Evolutionary conservation across 169 alveolate genomes (phyloP), one percentile per base, ranked within the genome.

Genomic region (Besnoitia besnoiti): DNA sequence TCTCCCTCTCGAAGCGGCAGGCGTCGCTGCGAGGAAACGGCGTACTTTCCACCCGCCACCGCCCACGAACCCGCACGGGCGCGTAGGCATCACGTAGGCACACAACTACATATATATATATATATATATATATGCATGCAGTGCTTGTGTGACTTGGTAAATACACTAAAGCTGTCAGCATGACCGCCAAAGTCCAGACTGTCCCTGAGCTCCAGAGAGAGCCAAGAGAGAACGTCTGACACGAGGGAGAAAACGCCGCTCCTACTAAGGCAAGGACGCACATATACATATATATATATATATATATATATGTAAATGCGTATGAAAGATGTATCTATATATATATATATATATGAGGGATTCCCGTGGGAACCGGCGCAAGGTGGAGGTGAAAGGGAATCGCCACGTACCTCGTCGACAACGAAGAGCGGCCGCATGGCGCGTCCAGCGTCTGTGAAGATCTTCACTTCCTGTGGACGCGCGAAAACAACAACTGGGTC

Each of bases 361-460:
- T 49, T 49, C 21, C 30, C 8, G 61, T 50, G 61, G 10, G n/a
- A n/a, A 0, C 21, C 61, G 21, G 10, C 61, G 61, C 61, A 50
- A 24, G 61, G 30, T 50, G 35, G 30, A 33, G 30, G 73, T 7
- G 46, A 37, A 8, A 37, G 47, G 40, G 19, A 55, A 42, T 30
- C 33, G n/a, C 55, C 24, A 35, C 94, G 44, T 33, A 91, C 85
- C 46, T 98, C 97, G 84, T 97, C 97, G 35, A 99, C 99, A 85
- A 99, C 98, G 94, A 98, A 98, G 51, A 99, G 95, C 27, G 99
- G 99, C 62, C 99, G 96, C 99, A 98, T 98, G 33, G 99, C 98
- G 85, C 99, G 96, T 27, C 99, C 99, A 44, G 99, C 97, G 95
- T 99, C 99, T 2, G 99, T 98, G 96, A 98, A 99, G 14, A 99